Conservation (phyloP, 2,329 filamentous ascomycete species). For the Verticillium albo-atrum region DNA sequence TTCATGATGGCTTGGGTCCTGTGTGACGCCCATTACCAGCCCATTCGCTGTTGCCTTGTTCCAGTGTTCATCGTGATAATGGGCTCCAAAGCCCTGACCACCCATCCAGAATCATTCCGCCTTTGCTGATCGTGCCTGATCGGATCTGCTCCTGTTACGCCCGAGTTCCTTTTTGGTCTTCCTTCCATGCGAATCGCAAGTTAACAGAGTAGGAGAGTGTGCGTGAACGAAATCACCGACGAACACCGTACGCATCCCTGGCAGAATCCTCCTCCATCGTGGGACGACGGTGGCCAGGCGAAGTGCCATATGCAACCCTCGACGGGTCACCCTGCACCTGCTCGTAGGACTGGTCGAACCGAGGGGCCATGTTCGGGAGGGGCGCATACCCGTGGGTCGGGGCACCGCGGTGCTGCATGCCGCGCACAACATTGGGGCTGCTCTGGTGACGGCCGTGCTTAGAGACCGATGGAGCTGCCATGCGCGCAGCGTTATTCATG, state of each 20-base stretch:
- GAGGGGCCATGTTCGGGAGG: conserved; percentile 6
- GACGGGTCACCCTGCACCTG: conserved; percentile 3
- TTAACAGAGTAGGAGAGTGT: not conserved
- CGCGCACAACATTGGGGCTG: conserved; percentile 7
- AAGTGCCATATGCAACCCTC: conserved; percentile 3
- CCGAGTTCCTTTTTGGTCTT: not conserved
- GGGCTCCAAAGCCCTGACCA: too few species aligned
- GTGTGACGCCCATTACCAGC: not conserved
- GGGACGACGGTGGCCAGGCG: conserved; percentile 3
- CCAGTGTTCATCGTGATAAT: not conserved
- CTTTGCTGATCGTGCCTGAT: not conserved
- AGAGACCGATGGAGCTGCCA: conserved; percentile 3
- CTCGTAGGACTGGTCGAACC: conserved; percentile 9
- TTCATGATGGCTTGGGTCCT: not conserved
- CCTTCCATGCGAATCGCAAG: not conserved
- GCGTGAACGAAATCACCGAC: not conserved
- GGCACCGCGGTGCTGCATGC: conserved; percentile 7
- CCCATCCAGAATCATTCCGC: not conserved
- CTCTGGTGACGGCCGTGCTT: conserved; percentile 26
- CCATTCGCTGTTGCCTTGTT: not conserved
- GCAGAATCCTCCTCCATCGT: conserved; percentile 7
- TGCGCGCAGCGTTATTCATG: not conserved
- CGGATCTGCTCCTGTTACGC: not conserved
- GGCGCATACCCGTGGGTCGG: conserved; percentile 11
- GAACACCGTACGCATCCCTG: not conserved